Conservation (phyloP, 257 asterid species). For the Fraxinus quadrangulata region DNA sequence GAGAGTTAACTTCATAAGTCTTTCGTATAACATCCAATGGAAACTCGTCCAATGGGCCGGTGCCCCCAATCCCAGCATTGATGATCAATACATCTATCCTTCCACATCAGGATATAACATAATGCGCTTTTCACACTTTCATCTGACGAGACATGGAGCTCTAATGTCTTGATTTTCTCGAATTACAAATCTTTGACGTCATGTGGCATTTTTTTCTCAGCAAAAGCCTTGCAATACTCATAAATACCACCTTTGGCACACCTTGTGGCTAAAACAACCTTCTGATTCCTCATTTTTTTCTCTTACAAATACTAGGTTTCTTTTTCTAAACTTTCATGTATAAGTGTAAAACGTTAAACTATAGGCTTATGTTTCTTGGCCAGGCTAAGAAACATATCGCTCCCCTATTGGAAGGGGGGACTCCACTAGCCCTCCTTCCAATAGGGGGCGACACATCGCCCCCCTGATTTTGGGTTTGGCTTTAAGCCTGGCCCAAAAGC, state of each 20-base stretch:
- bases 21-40: constrained; percentile 46
- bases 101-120: constrained; percentile 48
- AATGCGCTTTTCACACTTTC: constrained; percentile 51
- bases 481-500: too few relatives aligned
- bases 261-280: constrained; percentile 73
- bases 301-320: not conserved
- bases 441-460: too few relatives aligned
- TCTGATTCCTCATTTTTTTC: constrained; percentile 36
- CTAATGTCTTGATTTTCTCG: constrained; percentile 48
- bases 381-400: too few relatives aligned
- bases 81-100: constrained; percentile 60
- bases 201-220: constrained; percentile 58
- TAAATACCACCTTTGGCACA: constrained; percentile 81
- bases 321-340: not conserved
- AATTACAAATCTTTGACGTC: constrained; percentile 53
- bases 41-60: constrained; percentile 70
- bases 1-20: constrained; percentile 59
- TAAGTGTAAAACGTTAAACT: not conserved
- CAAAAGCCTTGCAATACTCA: constrained; percentile 78
- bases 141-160: constrained; percentile 64
- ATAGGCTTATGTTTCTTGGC: too few relatives aligned
- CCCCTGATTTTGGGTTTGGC: too few relatives aligned
- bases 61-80: constrained; percentile 74
- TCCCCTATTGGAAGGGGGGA: too few relatives aligned
- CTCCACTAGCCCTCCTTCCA: too few relatives aligned